Base-by-base conservation (phyloP, 352 stramenopile genomes). In the Phytophthora sp. region DNA sequence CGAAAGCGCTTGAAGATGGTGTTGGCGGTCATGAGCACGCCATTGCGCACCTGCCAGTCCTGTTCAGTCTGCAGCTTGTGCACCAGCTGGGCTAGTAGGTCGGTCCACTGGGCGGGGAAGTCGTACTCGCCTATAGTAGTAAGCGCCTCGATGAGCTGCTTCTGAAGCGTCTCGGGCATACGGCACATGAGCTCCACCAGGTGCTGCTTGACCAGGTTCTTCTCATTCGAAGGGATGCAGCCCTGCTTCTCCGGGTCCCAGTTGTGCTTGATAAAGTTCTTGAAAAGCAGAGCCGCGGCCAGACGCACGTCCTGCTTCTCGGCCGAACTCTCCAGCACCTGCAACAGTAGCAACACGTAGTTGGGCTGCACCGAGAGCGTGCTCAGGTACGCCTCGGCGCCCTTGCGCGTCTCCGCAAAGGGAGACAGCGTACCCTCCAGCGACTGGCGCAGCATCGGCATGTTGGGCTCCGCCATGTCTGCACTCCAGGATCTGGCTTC, bases 161-260 rank as follows among this genome's bases (percentile, higher is more conserved):
- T 86, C 79, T 98, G 94, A 60, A 99, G 85, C 52, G 69, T 77
- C 63, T 95, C 80, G 47, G 97, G 96, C 71, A 97, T 96, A 30
- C 88, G 93, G 67, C 94, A 99, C 97, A 99, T 99, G 59, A 99
- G 89, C 36, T 98, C 90, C 24, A 99, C 97, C n/a, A 99, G 81
- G 76, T 99, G 89, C 53, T 89, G 86, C 84, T 99, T 99, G 57
- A 99, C 98, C 23, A 97, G 67, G 15, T 79, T 74, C 42, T 98
- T 97, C 76, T 99, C 97, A 6, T 73, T 68, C 33, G 76, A 44
- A 16, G 76, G 65, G n/a, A 98, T 71, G 58, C 76, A 84, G n/a
- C 76, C 77, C 46, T 90, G 63, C 71, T 86, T 93, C 72, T 91
- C 84, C 7, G 91, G 91, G 56, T 97, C 95, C 98, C 98, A 99